These are phyloP conservation scores for Tripterygium wilfordii DNA, from an alignment of 177 flowering plant genomes.

Conservation along the genomic window DNA sequence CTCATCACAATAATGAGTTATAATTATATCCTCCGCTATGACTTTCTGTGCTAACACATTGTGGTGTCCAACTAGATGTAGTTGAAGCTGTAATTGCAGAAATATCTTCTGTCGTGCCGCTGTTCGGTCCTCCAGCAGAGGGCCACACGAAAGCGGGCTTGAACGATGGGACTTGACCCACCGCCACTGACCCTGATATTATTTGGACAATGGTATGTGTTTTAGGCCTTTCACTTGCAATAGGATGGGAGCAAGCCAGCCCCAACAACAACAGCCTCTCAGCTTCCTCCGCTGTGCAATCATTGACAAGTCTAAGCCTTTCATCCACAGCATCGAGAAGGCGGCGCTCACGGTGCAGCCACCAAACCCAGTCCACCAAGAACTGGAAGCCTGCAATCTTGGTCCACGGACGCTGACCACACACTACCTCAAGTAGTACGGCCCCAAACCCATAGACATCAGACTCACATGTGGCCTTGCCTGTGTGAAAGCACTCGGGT, in stretches of 20 bases:
- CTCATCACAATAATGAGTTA: too few species aligned
- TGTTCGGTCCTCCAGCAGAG: conserved; percentile 1
- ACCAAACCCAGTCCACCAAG: conserved; percentile 81
- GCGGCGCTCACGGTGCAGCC: conserved; percentile 52
- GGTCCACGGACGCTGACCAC: conserved; percentile 52
- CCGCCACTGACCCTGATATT: conserved; percentile 32
- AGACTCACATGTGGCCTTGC: conserved; percentile 61
- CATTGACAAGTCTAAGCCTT: conserved; percentile 38
- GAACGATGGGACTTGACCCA: conserved; percentile 49
- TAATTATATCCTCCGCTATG: too few species aligned
- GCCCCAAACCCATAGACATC: conserved; percentile 80
- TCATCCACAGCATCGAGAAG: conserved; percentile 54
- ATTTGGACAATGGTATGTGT: conserved; percentile 53
- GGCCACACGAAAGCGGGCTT: conserved; percentile 77
- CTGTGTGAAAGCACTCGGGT: conserved; percentile 78
- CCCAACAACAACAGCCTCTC: conserved; percentile 50
- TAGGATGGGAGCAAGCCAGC: conserved; percentile 72
- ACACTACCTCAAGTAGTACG: conserved; percentile 65
- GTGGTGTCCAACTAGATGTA: conserved; percentile 8
- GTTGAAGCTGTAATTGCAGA: neutral
- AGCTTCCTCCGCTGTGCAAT: conserved; percentile 45
- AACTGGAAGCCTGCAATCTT: conserved; percentile 32
- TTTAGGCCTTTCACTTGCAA: conserved; percentile 53
- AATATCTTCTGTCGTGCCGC: neutral
- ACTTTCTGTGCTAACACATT: neutral